phyloP scores from a whole-genome alignment of 768 basidiomycete genomes.

The Lactifluus piperatus region DNA sequence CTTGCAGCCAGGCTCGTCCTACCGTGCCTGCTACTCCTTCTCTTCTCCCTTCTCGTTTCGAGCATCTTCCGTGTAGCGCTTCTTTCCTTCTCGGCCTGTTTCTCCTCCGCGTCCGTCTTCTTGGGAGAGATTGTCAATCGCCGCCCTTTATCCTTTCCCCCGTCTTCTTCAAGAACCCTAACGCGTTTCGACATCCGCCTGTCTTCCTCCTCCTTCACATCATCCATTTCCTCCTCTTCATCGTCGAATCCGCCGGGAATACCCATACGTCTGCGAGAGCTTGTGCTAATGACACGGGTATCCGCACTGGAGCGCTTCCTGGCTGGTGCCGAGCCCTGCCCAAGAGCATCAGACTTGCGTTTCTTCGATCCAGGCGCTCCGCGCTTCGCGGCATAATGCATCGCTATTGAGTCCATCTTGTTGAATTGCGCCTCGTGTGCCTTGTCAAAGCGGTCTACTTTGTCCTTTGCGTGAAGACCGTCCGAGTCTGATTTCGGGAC shows the following conservation, averaged over 20 bases:
- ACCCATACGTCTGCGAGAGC: slow-evolving; percentile 33
- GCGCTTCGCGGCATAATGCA: slow-evolving; percentile 40
- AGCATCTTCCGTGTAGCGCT: slow-evolving; percentile 57
- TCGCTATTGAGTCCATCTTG: slow-evolving; percentile 71
- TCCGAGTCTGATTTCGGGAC: neutral
- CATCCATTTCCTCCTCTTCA: slow-evolving; percentile 34
- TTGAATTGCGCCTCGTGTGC: slow-evolving; percentile 56
- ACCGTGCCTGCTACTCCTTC: slow-evolving; percentile 49
- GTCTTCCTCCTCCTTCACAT: slow-evolving; percentile 29
- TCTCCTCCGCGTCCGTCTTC: slow-evolving; percentile 18
- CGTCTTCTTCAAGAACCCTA: slow-evolving; percentile 30
- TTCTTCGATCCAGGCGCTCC: slow-evolving; percentile 28
- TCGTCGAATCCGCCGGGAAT: slow-evolving; percentile 54
- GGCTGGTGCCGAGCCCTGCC: slow-evolving; percentile 26
- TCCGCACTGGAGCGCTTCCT: slow-evolving; percentile 27
- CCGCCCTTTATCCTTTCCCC: slow-evolving; percentile 28
- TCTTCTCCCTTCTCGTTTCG: slow-evolving; percentile 55
- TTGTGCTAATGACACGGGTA: slow-evolving; percentile 41
- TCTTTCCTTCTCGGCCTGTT: slow-evolving; percentile 35
- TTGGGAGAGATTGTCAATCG: slow-evolving; percentile 30
- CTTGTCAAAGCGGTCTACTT: slow-evolving; percentile 40
- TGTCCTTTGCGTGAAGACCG: slow-evolving; percentile 1
- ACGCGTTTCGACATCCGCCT: slow-evolving; percentile 39
- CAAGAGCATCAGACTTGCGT: slow-evolving; percentile 46
- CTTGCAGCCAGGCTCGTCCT: slow-evolving; percentile 28